These are phyloP conservation scores for Neurospora sp. DNA, from an alignment of 495 filamentous ascomycete genomes.

Conservation along the genomic window DNA sequence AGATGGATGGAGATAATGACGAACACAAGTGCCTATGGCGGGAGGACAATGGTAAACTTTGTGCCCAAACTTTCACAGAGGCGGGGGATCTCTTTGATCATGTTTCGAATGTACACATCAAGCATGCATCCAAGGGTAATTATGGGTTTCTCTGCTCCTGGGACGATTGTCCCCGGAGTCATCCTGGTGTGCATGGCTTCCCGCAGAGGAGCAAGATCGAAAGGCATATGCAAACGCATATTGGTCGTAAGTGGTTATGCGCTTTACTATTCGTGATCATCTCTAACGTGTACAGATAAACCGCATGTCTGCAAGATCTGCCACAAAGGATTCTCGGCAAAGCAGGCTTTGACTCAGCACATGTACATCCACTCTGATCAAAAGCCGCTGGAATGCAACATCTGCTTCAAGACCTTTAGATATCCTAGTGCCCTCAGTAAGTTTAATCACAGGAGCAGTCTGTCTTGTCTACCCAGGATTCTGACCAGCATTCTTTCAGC, in stretches of 20 bases:
- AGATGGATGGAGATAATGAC: slow-evolving; percentile 2
- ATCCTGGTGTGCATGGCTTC: slow-evolving; percentile 33
- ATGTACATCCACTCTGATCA: slow-evolving; percentile 51
- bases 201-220: slow-evolving; percentile 50
- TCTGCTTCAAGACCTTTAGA: slow-evolving; percentile 45
- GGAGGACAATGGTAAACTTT: slow-evolving; percentile 13
- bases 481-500: slow-evolving; percentile 19
- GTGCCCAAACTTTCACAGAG: slow-evolving; percentile 14
- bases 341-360: slow-evolving; percentile 52
- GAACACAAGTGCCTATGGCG: slow-evolving; percentile 24
- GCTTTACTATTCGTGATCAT: not conserved
- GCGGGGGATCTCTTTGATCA: slow-evolving; percentile 23
- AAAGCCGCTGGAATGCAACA: slow-evolving; percentile 45
- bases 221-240: slow-evolving; percentile 53
- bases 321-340: slow-evolving; percentile 45
- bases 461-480: not conserved
- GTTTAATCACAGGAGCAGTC: slow-evolving; percentile 5
- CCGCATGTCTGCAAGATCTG: slow-evolving; percentile 44
- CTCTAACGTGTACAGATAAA: slow-evolving; percentile 35
- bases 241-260: slow-evolving; percentile 40
- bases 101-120: slow-evolving; percentile 19
- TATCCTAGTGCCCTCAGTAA: slow-evolving; percentile 46
- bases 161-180: slow-evolving; percentile 31
- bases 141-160: slow-evolving; percentile 25
- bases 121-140: slow-evolving; percentile 21